phyloP scores from a whole-genome alignment of 2,329 filamentous ascomycete genomes.

The Xylariales sp. region DNA sequence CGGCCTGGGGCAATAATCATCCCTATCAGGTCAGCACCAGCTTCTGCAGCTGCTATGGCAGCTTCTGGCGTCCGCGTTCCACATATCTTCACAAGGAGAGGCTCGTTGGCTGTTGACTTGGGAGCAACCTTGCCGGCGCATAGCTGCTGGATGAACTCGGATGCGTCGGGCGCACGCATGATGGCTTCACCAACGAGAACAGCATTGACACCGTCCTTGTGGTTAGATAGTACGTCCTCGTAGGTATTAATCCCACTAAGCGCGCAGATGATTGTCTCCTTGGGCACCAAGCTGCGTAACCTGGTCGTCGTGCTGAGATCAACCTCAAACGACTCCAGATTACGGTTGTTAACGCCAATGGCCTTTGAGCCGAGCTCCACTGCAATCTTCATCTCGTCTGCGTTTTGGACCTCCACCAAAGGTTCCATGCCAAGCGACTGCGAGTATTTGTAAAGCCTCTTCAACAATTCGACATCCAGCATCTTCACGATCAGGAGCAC shows the following conservation, averaged over 20 bases:
- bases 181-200: conserved; percentile 93
- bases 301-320: conserved; percentile 89
- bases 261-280: conserved; percentile 84
- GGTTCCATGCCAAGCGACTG: conserved; percentile 93
- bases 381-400: conserved; percentile 86
- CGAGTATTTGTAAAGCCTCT: conserved; percentile 82
- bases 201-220: conserved; percentile 84
- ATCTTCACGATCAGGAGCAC: conserved; percentile 97
- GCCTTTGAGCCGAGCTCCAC: conserved; percentile 83
- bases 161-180: conserved; percentile 84
- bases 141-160: conserved; percentile 77
- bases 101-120: conserved; percentile 30
- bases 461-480: conserved; percentile 72
- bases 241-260: conserved; percentile 90
- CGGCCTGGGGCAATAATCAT: conserved; percentile 85
- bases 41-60: conserved; percentile 73
- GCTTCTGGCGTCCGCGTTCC: conserved; percentile 81
- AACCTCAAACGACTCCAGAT: conserved; percentile 94
- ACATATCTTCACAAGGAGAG: conserved; percentile 86
- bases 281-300: conserved; percentile 79
- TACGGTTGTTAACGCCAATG: conserved; percentile 96
- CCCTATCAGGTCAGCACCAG: conserved; percentile 87
- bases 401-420: conserved; percentile 91
- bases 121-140: conserved; percentile 54
- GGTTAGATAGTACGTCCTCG: conserved; percentile 82